Base-by-base conservation (phyloP, 768 basidiomycete genomes). In the Rhodotorula sphaerocarpa region DNA sequence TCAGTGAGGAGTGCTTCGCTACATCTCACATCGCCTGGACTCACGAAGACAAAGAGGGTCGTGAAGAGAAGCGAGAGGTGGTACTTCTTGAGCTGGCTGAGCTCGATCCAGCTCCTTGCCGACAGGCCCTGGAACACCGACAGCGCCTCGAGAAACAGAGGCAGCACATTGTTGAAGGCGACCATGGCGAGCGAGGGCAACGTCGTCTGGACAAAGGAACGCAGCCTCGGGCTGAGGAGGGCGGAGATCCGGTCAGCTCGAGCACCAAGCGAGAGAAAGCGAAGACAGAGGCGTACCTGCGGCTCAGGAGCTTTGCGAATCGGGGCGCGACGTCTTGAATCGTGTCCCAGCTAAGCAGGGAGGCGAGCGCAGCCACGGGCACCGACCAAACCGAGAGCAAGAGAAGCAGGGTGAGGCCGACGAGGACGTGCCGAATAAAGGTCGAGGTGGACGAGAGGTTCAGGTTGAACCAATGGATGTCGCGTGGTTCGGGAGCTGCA, bases 381-480 rank as follows among this genome's bases (percentile, higher is more conserved):
- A 93, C 83, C 44, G 88, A 77, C 95, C 95, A 97, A 74, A 87
- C 87, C 73, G 91, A 86, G 70, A 96, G 80, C 39, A 97, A 78
- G 25, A 90, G 66, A 1, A 76, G 80, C 76, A 91, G 86, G 34
- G 83, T 79, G 20, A 75, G 78, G 27, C 88, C 75, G 3, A 92
- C 88, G 31, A 93, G 72, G 39, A 84, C 59, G 46, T 89, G 83
- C 33, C 95, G 84, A 6, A 83, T 79, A 50, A 82, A 79, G 23
- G 84, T 78, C 39, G 82, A 77, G 21, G 79, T 72, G 1, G 78
- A 77, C 0, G 88, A 82, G 27, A 85, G 82, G 3, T 84, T 79
- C 78, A 97, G 86, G 69, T 90, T 91, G 34, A 84, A 79, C 95
- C 95, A 99, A 25, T 96, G 83, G 59, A 97, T 88, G 74, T 97